Base-by-base conservation (phyloP, 768 basidiomycete genomes). In the Sarcodon aspratus region DNA sequence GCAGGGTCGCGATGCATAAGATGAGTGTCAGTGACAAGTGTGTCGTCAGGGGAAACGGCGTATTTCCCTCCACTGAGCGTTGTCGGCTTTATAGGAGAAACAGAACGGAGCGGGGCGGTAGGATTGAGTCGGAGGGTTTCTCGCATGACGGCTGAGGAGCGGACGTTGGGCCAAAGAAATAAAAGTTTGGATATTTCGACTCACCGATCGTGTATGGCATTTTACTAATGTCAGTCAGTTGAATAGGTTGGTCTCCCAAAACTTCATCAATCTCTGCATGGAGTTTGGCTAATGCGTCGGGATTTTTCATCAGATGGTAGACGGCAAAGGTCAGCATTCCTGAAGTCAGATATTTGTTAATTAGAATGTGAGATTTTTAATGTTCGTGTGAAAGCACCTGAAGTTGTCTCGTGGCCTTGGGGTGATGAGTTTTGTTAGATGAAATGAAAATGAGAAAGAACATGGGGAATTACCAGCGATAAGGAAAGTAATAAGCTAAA, bases 261-360 rank as follows among this genome's bases (percentile, higher is more conserved):
- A 73, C 66, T 32, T 61, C 56, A 54, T 78, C 76, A 10, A 79
- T 60, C 50, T 79, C 74, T 4, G 63, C 60, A 2, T 70, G 70
- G 5, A 77, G 65, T 46, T 67, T 70, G 27, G 66, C 63, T 60
- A 76, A 63, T 1, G 63, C 68, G n/a, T 61, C 57, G 0, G 71
- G 71, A 48, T 72, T 59, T 44, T 68, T 65, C 32, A 78, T 62
- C 21, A 79, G 62, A 55, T 66, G 68, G 56, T 73, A 73, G 0
- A 67, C 57, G 35, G 65, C 57, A 56, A 73, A 74, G 1, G 66
- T 66, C 47, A 75, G 64, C 53, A 69, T 61, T 1, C 60, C 63
- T 57, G 21, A 27, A 27, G 38, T 31, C 0, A 31, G 33, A 21
- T 36, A 33, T 7, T 36, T 34, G 13, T 36, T 21, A 27, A 13